Evolutionary conservation across 2,329 filamentous ascomycete genomes (phyloP).

Genomic region (Torrubiellomyces zombiae): DNA sequence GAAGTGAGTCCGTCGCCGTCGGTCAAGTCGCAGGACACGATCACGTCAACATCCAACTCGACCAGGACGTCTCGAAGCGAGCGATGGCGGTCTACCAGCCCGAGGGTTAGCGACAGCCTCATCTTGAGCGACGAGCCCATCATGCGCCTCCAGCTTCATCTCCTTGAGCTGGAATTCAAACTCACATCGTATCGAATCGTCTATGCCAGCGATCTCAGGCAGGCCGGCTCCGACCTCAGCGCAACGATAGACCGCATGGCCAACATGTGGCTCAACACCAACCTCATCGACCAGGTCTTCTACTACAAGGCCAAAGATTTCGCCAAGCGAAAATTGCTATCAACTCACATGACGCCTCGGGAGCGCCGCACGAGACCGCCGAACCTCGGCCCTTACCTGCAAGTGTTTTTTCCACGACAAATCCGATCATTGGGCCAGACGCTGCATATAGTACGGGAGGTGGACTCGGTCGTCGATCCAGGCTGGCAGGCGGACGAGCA

Average conservation of each 20-base stretch:
- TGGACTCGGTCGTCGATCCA: conserved; percentile 11
- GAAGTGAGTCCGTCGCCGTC: conserved; percentile 10
- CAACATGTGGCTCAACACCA: conserved; percentile 13
- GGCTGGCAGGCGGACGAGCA: conserved; percentile 10
- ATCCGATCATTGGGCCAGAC: conserved; percentile 9
- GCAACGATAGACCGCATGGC: conserved; percentile 10
- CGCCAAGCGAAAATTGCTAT: conserved; percentile 6
- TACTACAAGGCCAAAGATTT: conserved; percentile 14
- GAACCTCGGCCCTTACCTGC: conserved; percentile 7
- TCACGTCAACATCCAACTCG: conserved; percentile 8
- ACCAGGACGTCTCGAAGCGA: conserved; percentile 8
- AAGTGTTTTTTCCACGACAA: conserved; percentile 8
- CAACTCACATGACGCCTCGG: conserved; percentile 5
- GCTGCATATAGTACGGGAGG: conserved; percentile 12
- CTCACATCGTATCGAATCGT: conserved; percentile 12
- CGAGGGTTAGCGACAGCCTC: conserved; percentile 9
- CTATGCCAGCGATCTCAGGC: conserved; percentile 12
- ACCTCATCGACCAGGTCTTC: conserved; percentile 12
- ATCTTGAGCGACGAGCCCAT: conserved; percentile 9
- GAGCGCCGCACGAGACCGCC: conserved; percentile 9
- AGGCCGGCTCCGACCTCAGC: conserved; percentile 6
- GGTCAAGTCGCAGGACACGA: conserved; percentile 8
- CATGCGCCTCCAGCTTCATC: conserved; percentile 11
- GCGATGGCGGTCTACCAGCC: conserved; percentile 7
- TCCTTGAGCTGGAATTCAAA: conserved; percentile 14